Base-by-base conservation (phyloP, 768 basidiomycete species). In the Pulveroboletus sp. region DNA sequence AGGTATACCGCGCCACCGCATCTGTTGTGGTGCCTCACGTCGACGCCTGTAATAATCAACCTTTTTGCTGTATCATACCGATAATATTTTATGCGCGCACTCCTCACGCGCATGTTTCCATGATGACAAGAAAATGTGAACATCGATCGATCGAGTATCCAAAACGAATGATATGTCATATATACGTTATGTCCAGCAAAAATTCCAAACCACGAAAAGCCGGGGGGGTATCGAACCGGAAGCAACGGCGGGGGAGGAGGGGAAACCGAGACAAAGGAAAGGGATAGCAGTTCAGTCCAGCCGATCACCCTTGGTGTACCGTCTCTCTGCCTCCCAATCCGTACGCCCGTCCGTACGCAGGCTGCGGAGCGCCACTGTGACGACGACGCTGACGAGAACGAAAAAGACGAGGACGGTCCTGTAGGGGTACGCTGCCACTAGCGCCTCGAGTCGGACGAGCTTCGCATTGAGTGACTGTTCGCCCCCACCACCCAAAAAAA, bases 381-480 rank as follows among this genome's bases (percentile, higher is more conserved):
- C 45, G 2, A 63, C 8, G 0, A 11, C 42, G 1, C 46, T 55
- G 5, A 55, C 15, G 21, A 67, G 33, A 0, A 28, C 51, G 4
- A 56, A 17, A 8, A 66, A 15, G 30, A 33, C 17, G 2, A 55
- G 14, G 1, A 33, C 47, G 3, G 50, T 51, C 44, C 57, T 11
- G 31, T 66, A 63, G 3, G 63, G 66, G 31, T 67, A 63, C 0
- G 55, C 47, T 0, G 7, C 47, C 36, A 67, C 41, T 14, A 15
- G 45, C 2, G 4, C n/a, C 30, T 59, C 56, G 6, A 57, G 17
- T 14, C 11, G 21, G 4, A 51, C 5, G 18, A 67, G n/a, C 24
- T n/a, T 30, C 3, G 24, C 47, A 24, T 57, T 61, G 41, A 66
- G 49, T 3, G 17, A 41, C 66, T 66, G 14, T 42, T 31, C 11